Conservation (phyloP, 306 rosid genomes). For the Cicer chorassanicum region DNA sequence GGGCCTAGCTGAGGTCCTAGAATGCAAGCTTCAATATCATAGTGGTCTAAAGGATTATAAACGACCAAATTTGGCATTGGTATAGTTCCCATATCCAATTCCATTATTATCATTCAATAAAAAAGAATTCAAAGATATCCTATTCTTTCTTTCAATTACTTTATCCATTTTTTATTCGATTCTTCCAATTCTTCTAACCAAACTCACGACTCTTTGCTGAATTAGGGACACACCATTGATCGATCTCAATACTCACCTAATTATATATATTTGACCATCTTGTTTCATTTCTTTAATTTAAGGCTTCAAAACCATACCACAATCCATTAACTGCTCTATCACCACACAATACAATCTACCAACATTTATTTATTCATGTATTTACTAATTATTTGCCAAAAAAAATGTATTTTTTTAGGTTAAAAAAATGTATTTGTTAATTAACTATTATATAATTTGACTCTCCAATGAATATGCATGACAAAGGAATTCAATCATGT, state of each 20-base stretch:
- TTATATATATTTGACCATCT: slow-evolving; percentile 28
- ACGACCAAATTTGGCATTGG: slow-evolving; percentile 31
- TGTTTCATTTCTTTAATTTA: slow-evolving; percentile 1
- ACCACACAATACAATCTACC: neutral
- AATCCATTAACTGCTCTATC: slow-evolving; percentile 34
- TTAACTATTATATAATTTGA: too few relatives aligned
- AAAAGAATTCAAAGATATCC: slow-evolving; percentile 35
- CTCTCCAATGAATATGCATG: too few relatives aligned
- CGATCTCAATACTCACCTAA: slow-evolving; percentile 21
- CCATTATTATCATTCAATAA: slow-evolving; percentile 16
- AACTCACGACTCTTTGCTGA: slow-evolving; percentile 26
- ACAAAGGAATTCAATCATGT: too few relatives aligned
- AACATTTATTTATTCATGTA: too few relatives aligned
- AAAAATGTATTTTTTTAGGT: too few relatives aligned
- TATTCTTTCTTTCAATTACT: slow-evolving; percentile 9
- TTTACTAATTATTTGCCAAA: too few relatives aligned
- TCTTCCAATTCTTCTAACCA: slow-evolving; percentile 43
- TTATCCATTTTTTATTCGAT: slow-evolving; percentile 35
- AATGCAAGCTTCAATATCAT: slow-evolving; percentile 3
- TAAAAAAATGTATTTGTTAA: too few relatives aligned
- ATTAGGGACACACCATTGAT: neutral
- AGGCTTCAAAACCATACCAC: slow-evolving; percentile 15
- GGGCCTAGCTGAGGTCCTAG: neutral
- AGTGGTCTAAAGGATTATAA: slow-evolving; percentile 32
- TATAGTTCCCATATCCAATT: neutral